phyloP scores from a whole-genome alignment of 2,329 filamentous ascomycete species.

The Phoma sp. region DNA sequence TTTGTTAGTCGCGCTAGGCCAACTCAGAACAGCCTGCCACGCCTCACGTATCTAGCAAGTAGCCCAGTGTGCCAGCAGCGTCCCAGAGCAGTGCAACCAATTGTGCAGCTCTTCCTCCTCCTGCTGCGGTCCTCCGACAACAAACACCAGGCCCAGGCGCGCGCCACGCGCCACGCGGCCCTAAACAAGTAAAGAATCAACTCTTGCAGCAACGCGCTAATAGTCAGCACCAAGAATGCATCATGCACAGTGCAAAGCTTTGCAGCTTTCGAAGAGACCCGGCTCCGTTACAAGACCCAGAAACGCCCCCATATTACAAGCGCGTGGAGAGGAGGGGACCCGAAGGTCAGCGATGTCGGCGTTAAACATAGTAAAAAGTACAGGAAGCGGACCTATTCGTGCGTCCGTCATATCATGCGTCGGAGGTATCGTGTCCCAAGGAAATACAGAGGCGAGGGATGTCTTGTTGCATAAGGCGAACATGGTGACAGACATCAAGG shows the following conservation, averaged over 20 bases:
- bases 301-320: constrained; percentile 12
- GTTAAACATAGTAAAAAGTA: constrained; percentile 19
- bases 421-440: constrained; percentile 17
- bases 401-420: constrained; percentile 20
- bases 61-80: background rate
- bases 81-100: background rate
- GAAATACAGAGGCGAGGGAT: constrained; percentile 10
- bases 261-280: constrained; percentile 9
- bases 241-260: constrained; percentile 16
- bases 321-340: constrained; percentile 7
- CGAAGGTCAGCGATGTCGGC: constrained; percentile 9
- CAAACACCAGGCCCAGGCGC: constrained; percentile 2
- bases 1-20: constrained; percentile 16
- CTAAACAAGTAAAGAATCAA: background rate
- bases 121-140: background rate
- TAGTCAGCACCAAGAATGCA: constrained; percentile 9
- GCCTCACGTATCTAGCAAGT: background rate
- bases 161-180: background rate
- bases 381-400: constrained; percentile 19
- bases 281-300: constrained; percentile 9
- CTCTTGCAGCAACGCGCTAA: constrained; percentile 11
- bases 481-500: background rate
- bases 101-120: background rate
- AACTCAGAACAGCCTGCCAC: constrained; percentile 2
- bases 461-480: constrained; percentile 3